A percentile compares a stretch with the other conserved stretches of the same genome.
Evolutionary conservation across 2,329 filamentous ascomycete species (phyloP).

Genomic region (Xylaria sp.): DNA sequence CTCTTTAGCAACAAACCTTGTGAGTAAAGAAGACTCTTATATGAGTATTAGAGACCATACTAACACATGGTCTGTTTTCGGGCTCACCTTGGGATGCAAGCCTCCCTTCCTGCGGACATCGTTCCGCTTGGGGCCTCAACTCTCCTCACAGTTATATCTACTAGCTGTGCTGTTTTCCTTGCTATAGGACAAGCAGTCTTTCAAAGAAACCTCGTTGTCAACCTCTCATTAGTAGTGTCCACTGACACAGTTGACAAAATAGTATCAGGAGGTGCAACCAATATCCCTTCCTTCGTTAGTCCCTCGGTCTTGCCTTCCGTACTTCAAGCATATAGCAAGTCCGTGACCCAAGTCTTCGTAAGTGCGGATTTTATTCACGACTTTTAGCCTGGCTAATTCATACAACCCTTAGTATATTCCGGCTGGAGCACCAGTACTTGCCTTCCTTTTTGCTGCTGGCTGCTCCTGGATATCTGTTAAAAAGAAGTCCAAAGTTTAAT

Average conservation of each 20-base stretch:
- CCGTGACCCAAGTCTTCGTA: neutral
- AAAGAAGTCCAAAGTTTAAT: no score
- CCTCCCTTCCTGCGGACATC: neutral
- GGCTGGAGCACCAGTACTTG: neutral
- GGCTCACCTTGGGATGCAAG: neutral
- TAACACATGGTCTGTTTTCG: neutral
- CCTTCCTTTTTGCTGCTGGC: neutral
- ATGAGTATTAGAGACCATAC: neutral
- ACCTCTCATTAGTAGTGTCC: neutral
- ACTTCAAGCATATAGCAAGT: neutral
- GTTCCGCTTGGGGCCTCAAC: neutral
- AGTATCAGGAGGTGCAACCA: neutral
- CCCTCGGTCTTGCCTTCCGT: neutral
- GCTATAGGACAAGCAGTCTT: neutral
- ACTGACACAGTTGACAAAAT: neutral
- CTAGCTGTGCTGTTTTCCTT: neutral
- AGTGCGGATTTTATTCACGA: neutral
- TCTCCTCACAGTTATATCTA: neutral
- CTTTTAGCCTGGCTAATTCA: neutral
- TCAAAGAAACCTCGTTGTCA: neutral
- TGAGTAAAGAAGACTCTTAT: neutral
- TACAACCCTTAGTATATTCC: neutral
- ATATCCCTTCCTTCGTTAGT: neutral
- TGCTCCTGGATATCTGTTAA: neutral
- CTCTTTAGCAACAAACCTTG: conserved; percentile 10